Base-by-base conservation (phyloP, 108 stramenopile genomes). In the Nitzschia putrida region DNA sequence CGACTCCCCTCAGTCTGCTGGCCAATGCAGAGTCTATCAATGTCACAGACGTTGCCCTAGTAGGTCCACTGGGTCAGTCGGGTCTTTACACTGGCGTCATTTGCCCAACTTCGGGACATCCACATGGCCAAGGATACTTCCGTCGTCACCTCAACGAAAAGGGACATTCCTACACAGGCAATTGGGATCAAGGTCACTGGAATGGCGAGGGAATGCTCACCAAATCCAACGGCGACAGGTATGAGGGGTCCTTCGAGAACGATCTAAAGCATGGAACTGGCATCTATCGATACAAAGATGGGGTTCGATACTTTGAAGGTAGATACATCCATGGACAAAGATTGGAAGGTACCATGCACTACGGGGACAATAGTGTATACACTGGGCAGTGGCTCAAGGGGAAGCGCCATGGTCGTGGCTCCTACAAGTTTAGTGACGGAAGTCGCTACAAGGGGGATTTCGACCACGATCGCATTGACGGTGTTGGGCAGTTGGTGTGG, bases 321-420 rank as follows among this genome's bases (percentile, higher is more conserved):
- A 38, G 51, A 41, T 49, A 40, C 34, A 63, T 58, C 20, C 49
- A 45, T 69, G 57, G 57, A n/a, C 60, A 57, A 43, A 61, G 66
- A 0, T 34, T 50, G 2, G 49, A 68, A 39, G 74, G 74, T 8
- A 75, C 68, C 49, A 61, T 57, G 69, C n/a, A 45, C 43, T 76
- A 75, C 21, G 24, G 37, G 0, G 76, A 77, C 38, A 83, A 81
- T 8, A 84, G 79, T 23, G 63, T 71, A 23, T 96, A 93, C 66
- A 83, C 78, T 29, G 95, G 95, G 12, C 86, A 92, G 55, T 96
- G 87, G 84, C 69, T 80, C 44, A 88, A 93, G 14, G 88, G 91
- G 55, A 53, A 53, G 3, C 80, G 81, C 13, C 81, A 76, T 67
- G 95, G 93, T 5, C 76, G 73, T 37, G 93, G 95, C 0, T 63